Evolutionary conservation across 2,329 filamentous ascomycete genomes (phyloP).

Genomic region (Delphinella strobiligena): DNA sequence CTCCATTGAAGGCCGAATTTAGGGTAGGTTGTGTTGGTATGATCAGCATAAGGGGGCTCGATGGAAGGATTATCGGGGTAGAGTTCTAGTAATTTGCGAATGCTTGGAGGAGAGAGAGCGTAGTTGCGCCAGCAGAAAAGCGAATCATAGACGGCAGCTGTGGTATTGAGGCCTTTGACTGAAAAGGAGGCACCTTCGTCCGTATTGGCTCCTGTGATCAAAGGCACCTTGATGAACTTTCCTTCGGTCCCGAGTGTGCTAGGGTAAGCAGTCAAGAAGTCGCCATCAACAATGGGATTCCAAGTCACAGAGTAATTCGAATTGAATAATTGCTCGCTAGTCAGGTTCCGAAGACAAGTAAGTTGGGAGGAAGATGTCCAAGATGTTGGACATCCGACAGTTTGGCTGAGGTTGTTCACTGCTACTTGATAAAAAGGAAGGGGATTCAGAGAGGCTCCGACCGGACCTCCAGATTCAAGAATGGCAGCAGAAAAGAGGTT

Average conservation of each 20-base stretch:
- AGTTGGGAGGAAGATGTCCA: slow-evolving; percentile 11
- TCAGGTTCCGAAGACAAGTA: slow-evolving; percentile 10
- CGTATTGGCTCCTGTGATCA: slow-evolving; percentile 37
- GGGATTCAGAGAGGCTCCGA: slow-evolving; percentile 13
- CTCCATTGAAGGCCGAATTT: slow-evolving; percentile 29
- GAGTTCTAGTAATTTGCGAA: slow-evolving; percentile 31
- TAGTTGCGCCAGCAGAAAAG: slow-evolving; percentile 35
- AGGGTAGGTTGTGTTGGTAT: slow-evolving; percentile 16
- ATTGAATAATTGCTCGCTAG: slow-evolving; percentile 10
- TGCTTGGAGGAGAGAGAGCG: slow-evolving; percentile 32
- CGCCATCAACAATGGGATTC: slow-evolving; percentile 31
- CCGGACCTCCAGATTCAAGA: slow-evolving; percentile 28
- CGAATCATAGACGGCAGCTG: slow-evolving; percentile 30
- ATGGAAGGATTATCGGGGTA: slow-evolving; percentile 39
- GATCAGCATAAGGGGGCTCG: slow-evolving; percentile 30
- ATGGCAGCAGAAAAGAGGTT: slow-evolving; percentile 30
- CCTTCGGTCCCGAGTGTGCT: slow-evolving; percentile 32
- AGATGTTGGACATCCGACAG: slow-evolving; percentile 10
- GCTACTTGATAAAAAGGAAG: slow-evolving; percentile 10
- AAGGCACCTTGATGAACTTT: slow-evolving; percentile 32
- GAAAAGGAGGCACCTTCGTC: slow-evolving; percentile 37
- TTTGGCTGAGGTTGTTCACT: slow-evolving; percentile 10
- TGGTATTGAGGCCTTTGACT: slow-evolving; percentile 29
- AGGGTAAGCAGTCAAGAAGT: slow-evolving; percentile 37
- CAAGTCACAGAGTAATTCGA: slow-evolving; percentile 14